Evolutionary conservation across 2,329 filamentous ascomycete genomes (phyloP).

Genomic region (Hypomyces perniciosus): DNA sequence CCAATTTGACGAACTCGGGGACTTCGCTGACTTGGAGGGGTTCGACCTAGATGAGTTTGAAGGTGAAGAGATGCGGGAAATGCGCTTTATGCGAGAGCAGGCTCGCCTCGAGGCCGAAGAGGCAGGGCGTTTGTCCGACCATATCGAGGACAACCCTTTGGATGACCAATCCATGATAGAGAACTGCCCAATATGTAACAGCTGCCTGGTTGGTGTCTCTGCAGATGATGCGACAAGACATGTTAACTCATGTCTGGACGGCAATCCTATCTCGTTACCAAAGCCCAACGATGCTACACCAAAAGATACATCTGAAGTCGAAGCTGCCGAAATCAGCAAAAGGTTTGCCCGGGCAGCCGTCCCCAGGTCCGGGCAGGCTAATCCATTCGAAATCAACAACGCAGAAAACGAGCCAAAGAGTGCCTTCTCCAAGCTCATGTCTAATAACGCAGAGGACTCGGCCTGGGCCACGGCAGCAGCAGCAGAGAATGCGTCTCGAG

Average conservation of each 20-base stretch:
- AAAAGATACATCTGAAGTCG: slow-evolving; percentile 23
- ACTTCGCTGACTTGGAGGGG: slow-evolving; percentile 46
- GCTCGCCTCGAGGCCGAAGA: slow-evolving; percentile 58
- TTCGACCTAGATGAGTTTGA: slow-evolving; percentile 46
- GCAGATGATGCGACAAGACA: slow-evolving; percentile 69
- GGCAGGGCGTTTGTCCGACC: slow-evolving; percentile 33
- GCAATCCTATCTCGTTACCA: slow-evolving; percentile 59
- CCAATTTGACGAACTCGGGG: slow-evolving; percentile 32
- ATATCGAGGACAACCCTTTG: slow-evolving; percentile 27
- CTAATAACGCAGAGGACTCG: slow-evolving; percentile 78
- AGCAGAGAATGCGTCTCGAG: slow-evolving; percentile 68
- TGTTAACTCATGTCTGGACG: slow-evolving; percentile 90
- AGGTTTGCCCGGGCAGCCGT: slow-evolving; percentile 63
- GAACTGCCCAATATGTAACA: slow-evolving; percentile 73
- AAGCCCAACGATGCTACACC: slow-evolving; percentile 16
- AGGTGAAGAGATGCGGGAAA: slow-evolving; percentile 61
- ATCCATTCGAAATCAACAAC: slow-evolving; percentile 59
- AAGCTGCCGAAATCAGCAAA: slow-evolving; percentile 41
- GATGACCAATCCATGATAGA: slow-evolving; percentile 27
- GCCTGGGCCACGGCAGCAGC: slow-evolving; percentile 87
- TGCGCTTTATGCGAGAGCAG: slow-evolving; percentile 71
- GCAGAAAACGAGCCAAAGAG: slow-evolving; percentile 44
- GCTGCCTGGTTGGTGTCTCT: slow-evolving; percentile 53
- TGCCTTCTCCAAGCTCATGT: slow-evolving; percentile 92
- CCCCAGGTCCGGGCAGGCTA: slow-evolving; percentile 72